These are phyloP conservation scores for Beauveria australis DNA, from an alignment of 2,329 filamentous ascomycete genomes.

Conservation along the genomic window DNA sequence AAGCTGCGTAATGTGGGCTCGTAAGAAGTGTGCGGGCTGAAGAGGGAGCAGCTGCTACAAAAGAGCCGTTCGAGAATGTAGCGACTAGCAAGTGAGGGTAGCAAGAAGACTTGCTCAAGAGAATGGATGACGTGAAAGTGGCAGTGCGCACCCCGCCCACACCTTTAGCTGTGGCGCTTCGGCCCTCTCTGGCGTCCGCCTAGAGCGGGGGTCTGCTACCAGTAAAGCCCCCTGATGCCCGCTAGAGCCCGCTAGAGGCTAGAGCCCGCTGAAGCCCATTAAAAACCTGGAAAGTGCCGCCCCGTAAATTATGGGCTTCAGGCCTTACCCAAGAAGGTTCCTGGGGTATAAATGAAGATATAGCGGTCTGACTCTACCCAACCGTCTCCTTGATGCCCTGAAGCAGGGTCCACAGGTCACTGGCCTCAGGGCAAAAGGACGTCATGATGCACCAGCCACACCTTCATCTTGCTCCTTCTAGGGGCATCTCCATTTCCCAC, in stretches of 20 bases:
- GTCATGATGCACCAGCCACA: conserved; percentile 8
- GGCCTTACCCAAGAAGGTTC: background rate
- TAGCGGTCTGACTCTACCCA: background rate
- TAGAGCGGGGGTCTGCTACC: background rate
- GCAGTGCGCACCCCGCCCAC: conserved; percentile 6
- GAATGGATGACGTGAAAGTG: conserved; percentile 9
- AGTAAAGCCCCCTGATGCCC: background rate
- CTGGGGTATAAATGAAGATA: background rate
- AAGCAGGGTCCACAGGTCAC: background rate
- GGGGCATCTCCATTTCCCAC: background rate
- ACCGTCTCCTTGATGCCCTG: background rate
- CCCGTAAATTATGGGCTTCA: background rate
- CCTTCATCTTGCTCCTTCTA: background rate
- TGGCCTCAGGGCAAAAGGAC: background rate
- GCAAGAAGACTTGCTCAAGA: background rate
- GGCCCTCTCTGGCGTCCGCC: background rate
- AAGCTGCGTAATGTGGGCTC: background rate
- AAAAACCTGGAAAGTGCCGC: conserved; percentile 9
- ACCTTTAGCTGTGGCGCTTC: conserved; percentile 1
- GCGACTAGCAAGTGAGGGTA: too few species aligned
- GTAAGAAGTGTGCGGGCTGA: background rate
- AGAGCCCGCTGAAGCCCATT: background rate
- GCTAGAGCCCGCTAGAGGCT: background rate
- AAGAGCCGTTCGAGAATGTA: background rate
- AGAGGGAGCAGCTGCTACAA: background rate